Percentiles rank a stretch among this genome's conserved stretches.
phyloP scores from a whole-genome alignment of 140 eudicot species.

The Ambrosia hybrid region DNA sequence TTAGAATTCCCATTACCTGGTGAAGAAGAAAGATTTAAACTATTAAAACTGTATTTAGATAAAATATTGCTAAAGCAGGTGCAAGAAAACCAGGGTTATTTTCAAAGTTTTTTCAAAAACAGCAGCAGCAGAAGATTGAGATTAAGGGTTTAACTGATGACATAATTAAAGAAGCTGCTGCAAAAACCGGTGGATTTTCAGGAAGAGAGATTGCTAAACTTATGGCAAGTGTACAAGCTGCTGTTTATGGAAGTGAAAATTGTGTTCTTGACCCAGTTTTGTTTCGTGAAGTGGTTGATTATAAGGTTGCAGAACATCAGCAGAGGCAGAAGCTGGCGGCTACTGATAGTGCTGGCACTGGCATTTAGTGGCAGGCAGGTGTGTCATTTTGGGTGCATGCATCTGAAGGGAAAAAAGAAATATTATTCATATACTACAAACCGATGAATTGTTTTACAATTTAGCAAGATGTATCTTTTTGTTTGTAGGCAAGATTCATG shows the following conservation, averaged over 20 bases:
- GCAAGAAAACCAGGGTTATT: constrained; percentile 69
- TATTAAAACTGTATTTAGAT: constrained; percentile 77
- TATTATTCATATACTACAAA: constrained; percentile 25
- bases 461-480: constrained; percentile 8
- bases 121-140: constrained; percentile 83
- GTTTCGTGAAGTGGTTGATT: constrained; percentile 90
- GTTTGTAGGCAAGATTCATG: constrained; percentile 22
- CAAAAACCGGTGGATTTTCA: constrained; percentile 78
- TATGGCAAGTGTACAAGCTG: constrained; percentile 99
- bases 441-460: constrained; percentile 7
- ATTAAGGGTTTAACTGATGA: constrained; percentile 72
- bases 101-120: constrained; percentile 51
- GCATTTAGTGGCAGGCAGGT: constrained; percentile 1
- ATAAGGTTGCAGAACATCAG: constrained; percentile 96
- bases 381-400: constrained; percentile 31
- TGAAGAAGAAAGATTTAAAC: constrained; percentile 87
- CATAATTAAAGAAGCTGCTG: constrained; percentile 68
- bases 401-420: not conserved
- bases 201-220: constrained; percentile 97
- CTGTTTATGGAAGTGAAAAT: constrained; percentile 88
- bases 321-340: constrained; percentile 83
- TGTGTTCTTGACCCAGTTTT: constrained; percentile 74
- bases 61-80: constrained; percentile 92
- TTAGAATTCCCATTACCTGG: constrained; percentile 97
- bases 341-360: constrained; percentile 23